Conservation (phyloP, 345 rosid species). For the Pistacia integerrima region DNA sequence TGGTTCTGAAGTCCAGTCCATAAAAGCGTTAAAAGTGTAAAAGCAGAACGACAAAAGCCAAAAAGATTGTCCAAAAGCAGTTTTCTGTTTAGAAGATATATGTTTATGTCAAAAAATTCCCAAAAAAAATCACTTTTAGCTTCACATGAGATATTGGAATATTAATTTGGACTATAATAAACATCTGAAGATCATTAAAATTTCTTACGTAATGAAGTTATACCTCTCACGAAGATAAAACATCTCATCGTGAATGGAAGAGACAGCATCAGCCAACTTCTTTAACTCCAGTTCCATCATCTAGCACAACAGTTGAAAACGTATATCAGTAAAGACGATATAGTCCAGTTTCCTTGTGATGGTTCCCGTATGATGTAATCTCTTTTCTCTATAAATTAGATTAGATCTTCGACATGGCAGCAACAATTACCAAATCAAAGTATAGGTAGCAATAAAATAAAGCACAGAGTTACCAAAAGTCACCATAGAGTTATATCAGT, state of each 20-base stretch:
- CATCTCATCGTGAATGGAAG: conserved; percentile 81
- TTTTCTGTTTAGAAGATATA: not conserved
- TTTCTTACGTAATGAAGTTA: not conserved
- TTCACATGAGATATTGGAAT: not conserved
- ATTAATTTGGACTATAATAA: not conserved
- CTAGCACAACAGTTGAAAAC: conserved; percentile 35
- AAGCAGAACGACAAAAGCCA: not conserved
- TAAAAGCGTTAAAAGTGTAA: not conserved
- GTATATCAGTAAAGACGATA: conserved; percentile 5
- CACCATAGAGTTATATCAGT: not conserved
- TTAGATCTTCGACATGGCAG: not conserved
- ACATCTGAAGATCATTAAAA: not conserved
- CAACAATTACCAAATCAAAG: not conserved
- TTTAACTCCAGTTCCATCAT: conserved; percentile 68
- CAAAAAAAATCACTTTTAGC: not conserved
- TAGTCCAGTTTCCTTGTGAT: not conserved
- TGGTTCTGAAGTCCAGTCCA: not conserved
- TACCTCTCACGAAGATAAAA: conserved; percentile 84
- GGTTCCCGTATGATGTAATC: not conserved
- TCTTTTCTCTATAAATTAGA: not conserved
- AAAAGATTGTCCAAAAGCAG: not conserved
- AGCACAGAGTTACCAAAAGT: not conserved
- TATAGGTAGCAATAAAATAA: not conserved
- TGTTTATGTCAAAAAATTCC: not conserved
- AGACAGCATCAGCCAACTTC: conserved; percentile 56